These are phyloP conservation scores for Pythium grandisporangium DNA, from an alignment of 352 stramenopile species.

Conservation along the genomic window DNA sequence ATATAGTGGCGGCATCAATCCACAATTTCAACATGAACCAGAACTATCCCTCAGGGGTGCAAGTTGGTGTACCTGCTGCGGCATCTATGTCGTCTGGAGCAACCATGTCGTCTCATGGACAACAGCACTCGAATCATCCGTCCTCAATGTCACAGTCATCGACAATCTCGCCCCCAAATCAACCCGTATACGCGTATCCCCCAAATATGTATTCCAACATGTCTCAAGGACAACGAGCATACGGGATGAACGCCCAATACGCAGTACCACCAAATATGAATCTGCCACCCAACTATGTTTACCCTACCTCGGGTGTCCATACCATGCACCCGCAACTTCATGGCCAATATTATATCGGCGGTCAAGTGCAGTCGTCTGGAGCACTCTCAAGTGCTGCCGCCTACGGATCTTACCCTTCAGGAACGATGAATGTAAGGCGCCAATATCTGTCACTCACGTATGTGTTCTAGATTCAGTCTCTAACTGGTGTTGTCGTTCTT, in stretches of 20 bases:
- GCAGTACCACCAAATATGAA: conserved; percentile 31
- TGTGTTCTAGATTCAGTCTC: too few relatives aligned
- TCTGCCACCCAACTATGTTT: conserved; percentile 39
- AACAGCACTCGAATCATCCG: conserved; percentile 7
- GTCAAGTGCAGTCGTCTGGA: not conserved
- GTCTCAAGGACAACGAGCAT: conserved; percentile 15
- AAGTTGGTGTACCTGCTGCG: conserved; percentile 11
- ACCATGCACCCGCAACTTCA: not conserved
- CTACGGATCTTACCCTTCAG: conserved; percentile 4
- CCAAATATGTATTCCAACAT: conserved; percentile 37
- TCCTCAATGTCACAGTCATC: conserved; percentile 14
- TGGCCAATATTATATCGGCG: conserved; percentile 7
- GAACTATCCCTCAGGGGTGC: conserved; percentile 29
- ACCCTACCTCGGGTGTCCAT: conserved; percentile 14
- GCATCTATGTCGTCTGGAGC: conserved; percentile 5
- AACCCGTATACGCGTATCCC: conserved; percentile 32
- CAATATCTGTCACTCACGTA: too few relatives aligned
- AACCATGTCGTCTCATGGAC: not conserved
- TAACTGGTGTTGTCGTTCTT: too few relatives aligned
- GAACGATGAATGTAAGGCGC: not conserved
- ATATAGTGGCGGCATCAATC: conserved; percentile 60
- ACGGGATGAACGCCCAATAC: conserved; percentile 29
- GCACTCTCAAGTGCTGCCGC: too few relatives aligned
- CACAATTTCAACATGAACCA: conserved; percentile 71
- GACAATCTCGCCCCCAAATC: conserved; percentile 27